Conservation (phyloP, 108 stramenopile genomes). For the Parietichytrium sp. region DNA sequence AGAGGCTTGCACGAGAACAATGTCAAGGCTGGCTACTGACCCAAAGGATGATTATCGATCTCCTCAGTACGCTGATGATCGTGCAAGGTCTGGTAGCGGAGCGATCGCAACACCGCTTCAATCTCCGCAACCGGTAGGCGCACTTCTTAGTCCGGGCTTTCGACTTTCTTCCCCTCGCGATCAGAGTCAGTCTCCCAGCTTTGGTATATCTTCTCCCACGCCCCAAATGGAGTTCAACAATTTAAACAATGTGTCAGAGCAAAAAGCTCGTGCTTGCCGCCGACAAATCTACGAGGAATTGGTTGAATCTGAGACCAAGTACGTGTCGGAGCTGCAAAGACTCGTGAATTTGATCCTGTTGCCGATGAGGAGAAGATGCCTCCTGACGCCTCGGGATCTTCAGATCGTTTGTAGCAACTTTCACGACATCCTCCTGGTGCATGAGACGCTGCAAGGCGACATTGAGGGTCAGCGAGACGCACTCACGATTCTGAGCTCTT, state of each 20-base stretch:
- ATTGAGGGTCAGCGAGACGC: background rate
- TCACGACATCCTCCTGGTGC: background rate
- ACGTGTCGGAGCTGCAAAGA: background rate
- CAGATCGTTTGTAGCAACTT: background rate
- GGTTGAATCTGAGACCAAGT: background rate
- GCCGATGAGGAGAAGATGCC: background rate
- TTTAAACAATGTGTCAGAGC: slow-evolving; percentile 19
- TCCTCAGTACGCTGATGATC: too few species aligned
- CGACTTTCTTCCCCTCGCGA: too few species aligned
- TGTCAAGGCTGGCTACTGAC: too few species aligned
- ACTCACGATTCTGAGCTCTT: background rate
- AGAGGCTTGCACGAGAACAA: background rate
- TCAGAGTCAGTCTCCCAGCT: too few species aligned
- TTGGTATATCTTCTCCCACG: too few species aligned
- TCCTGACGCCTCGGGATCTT: background rate
- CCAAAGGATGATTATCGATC: too few species aligned
- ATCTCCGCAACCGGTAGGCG: too few species aligned
- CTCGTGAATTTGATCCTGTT: slow-evolving; percentile 7
- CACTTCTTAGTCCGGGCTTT: too few species aligned
- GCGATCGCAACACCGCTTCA: too few species aligned
- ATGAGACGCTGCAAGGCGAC: background rate
- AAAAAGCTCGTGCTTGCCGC: slow-evolving; percentile 1
- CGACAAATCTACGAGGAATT: background rate
- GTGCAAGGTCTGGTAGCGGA: too few species aligned
- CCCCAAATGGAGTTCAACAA: too few species aligned